These are phyloP conservation scores for Cinchona pubescens DNA, from an alignment of 257 asterid genomes.

Conservation along the genomic window DNA sequence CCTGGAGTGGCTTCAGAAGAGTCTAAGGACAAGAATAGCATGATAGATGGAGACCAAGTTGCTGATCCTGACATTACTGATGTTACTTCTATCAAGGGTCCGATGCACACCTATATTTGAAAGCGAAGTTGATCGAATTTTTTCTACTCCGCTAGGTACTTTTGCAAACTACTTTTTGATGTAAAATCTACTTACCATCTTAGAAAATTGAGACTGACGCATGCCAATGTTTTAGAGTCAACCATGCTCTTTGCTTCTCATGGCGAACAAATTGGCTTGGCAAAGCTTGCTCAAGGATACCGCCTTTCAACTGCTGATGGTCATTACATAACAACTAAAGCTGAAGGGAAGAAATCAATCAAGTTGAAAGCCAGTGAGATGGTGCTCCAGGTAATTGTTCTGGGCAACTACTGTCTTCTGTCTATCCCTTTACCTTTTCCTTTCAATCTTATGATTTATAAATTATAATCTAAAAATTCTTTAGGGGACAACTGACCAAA, in stretches of 20 bases:
- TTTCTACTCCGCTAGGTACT: constrained; percentile 93
- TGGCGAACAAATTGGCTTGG: constrained; percentile 94
- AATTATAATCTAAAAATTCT: too few relatives aligned
- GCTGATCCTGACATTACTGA: constrained; percentile 56
- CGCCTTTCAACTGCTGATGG: constrained; percentile 83
- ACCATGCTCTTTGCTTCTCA: constrained; percentile 83
- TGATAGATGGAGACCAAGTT: constrained; percentile 44
- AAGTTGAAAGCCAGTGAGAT: constrained; percentile 80
- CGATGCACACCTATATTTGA: constrained; percentile 86
- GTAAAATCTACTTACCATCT: constrained; percentile 17
- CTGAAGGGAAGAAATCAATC: constrained; percentile 83
- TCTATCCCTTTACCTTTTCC: too few relatives aligned
- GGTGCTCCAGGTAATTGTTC: constrained; percentile 81
- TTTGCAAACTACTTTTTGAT: constrained; percentile 20
- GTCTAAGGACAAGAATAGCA: constrained; percentile 49
- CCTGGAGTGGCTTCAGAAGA: constrained; percentile 72
- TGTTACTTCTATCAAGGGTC: constrained; percentile 72
- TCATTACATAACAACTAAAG: constrained; percentile 82
- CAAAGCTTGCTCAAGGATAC: constrained; percentile 78
- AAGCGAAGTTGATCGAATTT: constrained; percentile 87
- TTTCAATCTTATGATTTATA: background rate
- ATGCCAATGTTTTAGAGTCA: constrained; percentile 62
- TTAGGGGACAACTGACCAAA: background rate
- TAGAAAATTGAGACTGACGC: constrained; percentile 31
- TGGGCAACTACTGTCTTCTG: constrained; percentile 1